Conservation (phyloP, 2,329 filamentous ascomycete genomes). For the Trichothecium roseum region DNA sequence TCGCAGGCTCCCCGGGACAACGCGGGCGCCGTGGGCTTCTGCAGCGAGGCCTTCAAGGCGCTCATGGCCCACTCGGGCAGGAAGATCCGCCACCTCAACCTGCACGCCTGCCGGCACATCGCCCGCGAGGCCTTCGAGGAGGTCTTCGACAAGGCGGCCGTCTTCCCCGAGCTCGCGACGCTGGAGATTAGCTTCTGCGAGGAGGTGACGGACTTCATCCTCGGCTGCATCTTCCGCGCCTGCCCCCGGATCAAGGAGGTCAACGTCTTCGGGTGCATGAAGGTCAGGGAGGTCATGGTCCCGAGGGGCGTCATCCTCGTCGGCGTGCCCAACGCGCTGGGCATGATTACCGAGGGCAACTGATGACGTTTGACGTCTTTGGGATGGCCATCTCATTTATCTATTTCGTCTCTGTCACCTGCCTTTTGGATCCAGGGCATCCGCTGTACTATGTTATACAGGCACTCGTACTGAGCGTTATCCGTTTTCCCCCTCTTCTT, state of each 20-base stretch:
- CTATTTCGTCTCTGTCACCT: no score
- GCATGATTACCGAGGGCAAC: slow-evolving; percentile 47
- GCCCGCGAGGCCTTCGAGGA: slow-evolving; percentile 59
- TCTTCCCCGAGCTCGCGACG: slow-evolving; percentile 58
- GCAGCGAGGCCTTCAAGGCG: slow-evolving; percentile 63
- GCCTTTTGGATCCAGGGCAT: no score
- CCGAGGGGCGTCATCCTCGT: slow-evolving; percentile 46
- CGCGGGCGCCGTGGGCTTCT: slow-evolving; percentile 59
- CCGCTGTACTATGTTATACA: no score
- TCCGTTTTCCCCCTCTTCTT: no score
- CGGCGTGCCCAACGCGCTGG: slow-evolving; percentile 47
- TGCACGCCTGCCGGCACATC: slow-evolving; percentile 82
- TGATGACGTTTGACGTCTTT: slow-evolving; percentile 8
- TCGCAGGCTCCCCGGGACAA: slow-evolving; percentile 57
- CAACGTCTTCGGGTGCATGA: slow-evolving; percentile 57
- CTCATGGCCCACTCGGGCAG: slow-evolving; percentile 76
- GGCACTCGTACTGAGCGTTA: no score
- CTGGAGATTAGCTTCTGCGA: slow-evolving; percentile 73
- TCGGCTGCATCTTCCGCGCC: slow-evolving; percentile 52
- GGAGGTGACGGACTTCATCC: slow-evolving; percentile 52
- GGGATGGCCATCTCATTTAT: no score
- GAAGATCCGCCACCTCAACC: slow-evolving; percentile 55
- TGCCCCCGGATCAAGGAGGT: slow-evolving; percentile 51
- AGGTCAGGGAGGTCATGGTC: slow-evolving; percentile 41
- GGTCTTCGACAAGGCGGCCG: slow-evolving; percentile 51